These are phyloP conservation scores for Musa schizocarpa DNA, from an alignment of 176 grass and related monocot genomes.

Conservation along the genomic window DNA sequence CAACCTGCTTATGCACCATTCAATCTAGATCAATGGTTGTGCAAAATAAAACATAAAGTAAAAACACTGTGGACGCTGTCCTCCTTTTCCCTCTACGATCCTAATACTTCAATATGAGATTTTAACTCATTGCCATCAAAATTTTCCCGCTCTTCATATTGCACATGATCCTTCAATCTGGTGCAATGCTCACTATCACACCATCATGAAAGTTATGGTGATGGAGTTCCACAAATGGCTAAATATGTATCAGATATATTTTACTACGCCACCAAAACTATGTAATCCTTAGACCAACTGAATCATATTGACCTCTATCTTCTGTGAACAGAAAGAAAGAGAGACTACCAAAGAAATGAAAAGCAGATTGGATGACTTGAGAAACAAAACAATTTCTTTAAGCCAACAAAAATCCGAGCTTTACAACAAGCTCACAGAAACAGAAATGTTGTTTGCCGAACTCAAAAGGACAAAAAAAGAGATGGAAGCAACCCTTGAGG, in stretches of 20 bases:
- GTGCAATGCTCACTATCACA: too few species aligned
- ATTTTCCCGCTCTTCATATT: too few species aligned
- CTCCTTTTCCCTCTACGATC: too few species aligned
- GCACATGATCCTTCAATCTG: too few species aligned
- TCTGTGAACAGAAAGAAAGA: conserved; percentile 71
- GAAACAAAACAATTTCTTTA: conserved; percentile 52
- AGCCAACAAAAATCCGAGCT: conserved; percentile 56
- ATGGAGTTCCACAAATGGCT: too few species aligned
- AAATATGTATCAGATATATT: not conserved
- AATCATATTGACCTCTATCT: not conserved
- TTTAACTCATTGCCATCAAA: too few species aligned
- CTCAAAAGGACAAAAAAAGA: conserved; percentile 62
- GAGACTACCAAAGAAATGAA: conserved; percentile 42
- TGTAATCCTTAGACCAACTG: not conserved
- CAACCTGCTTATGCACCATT: too few species aligned
- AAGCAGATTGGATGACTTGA: conserved; percentile 55
- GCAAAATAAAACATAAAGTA: too few species aligned
- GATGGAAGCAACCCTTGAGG: conserved; percentile 42
- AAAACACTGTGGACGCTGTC: too few species aligned
- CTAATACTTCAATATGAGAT: too few species aligned
- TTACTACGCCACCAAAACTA: not conserved
- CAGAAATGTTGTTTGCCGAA: conserved; percentile 32
- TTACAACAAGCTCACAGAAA: conserved; percentile 55
- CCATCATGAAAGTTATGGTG: too few species aligned
- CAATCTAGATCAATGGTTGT: too few species aligned